phyloP scores from a whole-genome alignment of 2,329 filamentous ascomycete genomes.

The Nemania sp. region DNA sequence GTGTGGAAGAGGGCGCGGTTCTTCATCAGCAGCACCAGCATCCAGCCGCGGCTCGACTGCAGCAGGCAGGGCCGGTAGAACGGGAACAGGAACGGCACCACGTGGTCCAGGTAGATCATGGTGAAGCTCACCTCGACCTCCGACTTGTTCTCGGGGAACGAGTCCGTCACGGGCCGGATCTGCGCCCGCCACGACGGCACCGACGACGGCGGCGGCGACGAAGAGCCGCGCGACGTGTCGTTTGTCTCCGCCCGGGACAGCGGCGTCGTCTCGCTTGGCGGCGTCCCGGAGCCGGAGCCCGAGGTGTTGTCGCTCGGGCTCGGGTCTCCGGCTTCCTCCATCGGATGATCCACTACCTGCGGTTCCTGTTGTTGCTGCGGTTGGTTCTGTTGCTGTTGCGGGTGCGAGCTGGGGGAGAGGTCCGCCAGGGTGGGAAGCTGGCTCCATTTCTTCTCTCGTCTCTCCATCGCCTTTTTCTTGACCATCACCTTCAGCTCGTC shows the following conservation, averaged over 20 bases:
- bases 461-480: conserved; percentile 56
- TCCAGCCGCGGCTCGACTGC: conserved; percentile 63
- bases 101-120: conserved; percentile 65
- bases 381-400: not conserved
- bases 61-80: conserved; percentile 62
- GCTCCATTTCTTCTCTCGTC: conserved; percentile 55
- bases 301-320: not conserved
- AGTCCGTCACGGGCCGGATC: not conserved
- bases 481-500: conserved; percentile 57
- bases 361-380: not conserved
- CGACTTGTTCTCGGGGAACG: conserved; percentile 23
- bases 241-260: not conserved
- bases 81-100: conserved; percentile 66
- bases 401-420: conserved; percentile 11
- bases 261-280: conserved; percentile 1
- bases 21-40: conserved; percentile 59
- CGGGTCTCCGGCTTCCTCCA: conserved; percentile 3
- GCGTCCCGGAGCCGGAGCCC: not conserved
- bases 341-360: conserved; percentile 5
- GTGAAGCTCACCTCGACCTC: conserved; percentile 44
- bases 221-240: not conserved
- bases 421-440: conserved; percentile 32
- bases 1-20: conserved; percentile 64
- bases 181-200: conserved; percentile 4
- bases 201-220: not conserved